Evolutionary conservation across 2,329 filamentous ascomycete species (phyloP).

Genomic region (Trichophyton benhamiae): DNA sequence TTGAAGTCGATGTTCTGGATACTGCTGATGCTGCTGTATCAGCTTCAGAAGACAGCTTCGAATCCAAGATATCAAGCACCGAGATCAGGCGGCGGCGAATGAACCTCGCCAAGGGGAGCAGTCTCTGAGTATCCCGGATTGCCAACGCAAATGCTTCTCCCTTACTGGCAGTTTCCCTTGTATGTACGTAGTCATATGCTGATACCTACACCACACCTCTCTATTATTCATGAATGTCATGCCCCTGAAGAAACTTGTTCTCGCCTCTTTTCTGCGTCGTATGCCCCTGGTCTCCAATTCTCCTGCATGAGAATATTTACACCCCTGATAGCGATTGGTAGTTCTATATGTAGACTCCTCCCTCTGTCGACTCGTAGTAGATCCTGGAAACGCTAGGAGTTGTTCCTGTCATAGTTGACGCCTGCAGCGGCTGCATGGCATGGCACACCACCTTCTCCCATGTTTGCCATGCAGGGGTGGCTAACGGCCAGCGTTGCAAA

Average conservation of each 20-base stretch:
- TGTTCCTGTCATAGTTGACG: background rate
- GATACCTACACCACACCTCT: background rate
- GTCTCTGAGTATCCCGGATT: constrained; percentile 6
- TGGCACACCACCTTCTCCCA: background rate
- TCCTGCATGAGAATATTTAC: background rate
- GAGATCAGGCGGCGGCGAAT: constrained; percentile 53
- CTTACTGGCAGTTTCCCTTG: background rate
- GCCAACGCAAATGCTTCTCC: background rate
- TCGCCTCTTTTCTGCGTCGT: background rate
- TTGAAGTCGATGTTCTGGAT: constrained; percentile 81
- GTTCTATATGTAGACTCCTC: background rate
- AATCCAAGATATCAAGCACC: constrained; percentile 82
- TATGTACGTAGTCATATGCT: background rate
- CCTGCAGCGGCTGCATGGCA: background rate
- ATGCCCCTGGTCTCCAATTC: background rate
- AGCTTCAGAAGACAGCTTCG: constrained; percentile 48
- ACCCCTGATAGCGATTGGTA: background rate
- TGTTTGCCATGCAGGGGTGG: background rate
- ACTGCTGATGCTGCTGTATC: constrained; percentile 44
- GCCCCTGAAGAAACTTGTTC: background rate
- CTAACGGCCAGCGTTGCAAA: background rate
- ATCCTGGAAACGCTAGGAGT: background rate
- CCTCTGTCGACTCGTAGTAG: background rate
- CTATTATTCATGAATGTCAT: background rate
- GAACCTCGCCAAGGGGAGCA: constrained; percentile 25